A percentile compares a stretch with the other conserved stretches of the same genome.
Evolutionary conservation across 495 filamentous ascomycete genomes (phyloP).

Genomic region (Penicillium mononematosum): DNA sequence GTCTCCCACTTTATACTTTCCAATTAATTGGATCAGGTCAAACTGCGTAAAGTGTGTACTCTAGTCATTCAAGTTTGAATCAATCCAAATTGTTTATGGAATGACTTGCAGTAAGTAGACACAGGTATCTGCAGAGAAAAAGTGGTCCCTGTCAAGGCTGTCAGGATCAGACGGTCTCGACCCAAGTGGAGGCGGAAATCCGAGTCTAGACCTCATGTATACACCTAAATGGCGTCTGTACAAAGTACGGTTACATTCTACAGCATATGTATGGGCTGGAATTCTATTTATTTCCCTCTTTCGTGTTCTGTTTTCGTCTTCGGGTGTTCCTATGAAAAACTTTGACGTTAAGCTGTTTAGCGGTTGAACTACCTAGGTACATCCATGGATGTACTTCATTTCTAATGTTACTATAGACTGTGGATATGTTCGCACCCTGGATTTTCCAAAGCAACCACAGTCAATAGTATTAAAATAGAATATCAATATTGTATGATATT

Average conservation of each 20-base stretch:
- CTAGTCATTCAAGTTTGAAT: background rate
- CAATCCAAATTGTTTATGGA: background rate
- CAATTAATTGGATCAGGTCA: background rate
- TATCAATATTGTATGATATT: no score
- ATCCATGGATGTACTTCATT: background rate
- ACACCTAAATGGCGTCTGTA: background rate
- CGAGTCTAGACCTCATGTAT: slow-evolving; percentile 1
- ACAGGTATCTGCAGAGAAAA: background rate
- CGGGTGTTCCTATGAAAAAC: background rate
- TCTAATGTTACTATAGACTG: no score
- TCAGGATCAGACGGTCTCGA: slow-evolving; percentile 1
- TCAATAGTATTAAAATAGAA: background rate
- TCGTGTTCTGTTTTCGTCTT: background rate
- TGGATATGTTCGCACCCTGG: no score
- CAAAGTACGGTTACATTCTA: background rate
- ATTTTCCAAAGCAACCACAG: background rate
- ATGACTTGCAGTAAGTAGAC: background rate
- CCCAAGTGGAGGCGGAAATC: slow-evolving; percentile 5
- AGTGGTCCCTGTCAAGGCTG: background rate
- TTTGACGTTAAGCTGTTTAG: background rate
- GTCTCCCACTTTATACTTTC: background rate
- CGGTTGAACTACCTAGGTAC: background rate
- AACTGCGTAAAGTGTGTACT: background rate
- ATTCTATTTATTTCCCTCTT: background rate
- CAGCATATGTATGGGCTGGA: background rate